A percentile compares a stretch with the other conserved stretches of the same genome.
Evolutionary conservation across 2,329 filamentous ascomycete genomes (phyloP).

Genomic region (Colletotrichum magnum): DNA sequence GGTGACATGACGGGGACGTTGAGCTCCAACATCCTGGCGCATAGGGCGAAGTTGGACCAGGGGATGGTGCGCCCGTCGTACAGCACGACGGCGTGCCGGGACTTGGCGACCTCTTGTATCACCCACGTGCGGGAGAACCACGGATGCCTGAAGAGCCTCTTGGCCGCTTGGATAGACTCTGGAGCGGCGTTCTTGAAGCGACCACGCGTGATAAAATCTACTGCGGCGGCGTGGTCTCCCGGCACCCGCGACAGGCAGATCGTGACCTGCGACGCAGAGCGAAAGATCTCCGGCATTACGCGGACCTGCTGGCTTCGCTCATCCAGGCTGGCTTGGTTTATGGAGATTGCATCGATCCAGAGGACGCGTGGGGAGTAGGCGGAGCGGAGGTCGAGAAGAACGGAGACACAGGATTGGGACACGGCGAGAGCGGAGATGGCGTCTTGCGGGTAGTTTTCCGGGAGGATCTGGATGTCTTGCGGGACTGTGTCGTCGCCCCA

Average conservation of each 20-base stretch:
- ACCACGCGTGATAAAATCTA: constrained; percentile 7
- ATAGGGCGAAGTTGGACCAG: constrained; percentile 15
- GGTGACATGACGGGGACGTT: constrained; percentile 3
- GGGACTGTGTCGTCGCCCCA: background rate
- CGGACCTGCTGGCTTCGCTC: constrained; percentile 45
- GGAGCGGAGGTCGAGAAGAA: background rate
- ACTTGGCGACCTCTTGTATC: constrained; percentile 16
- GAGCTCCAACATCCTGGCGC: background rate
- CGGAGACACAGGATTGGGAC: background rate
- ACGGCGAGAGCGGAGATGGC: background rate
- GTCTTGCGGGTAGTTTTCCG: background rate
- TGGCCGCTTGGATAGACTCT: background rate
- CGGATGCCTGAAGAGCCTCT: background rate
- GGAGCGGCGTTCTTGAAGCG: constrained; percentile 18
- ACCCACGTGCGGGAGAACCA: constrained; percentile 19
- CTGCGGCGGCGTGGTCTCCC: constrained; percentile 33
- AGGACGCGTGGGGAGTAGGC: constrained; percentile 8
- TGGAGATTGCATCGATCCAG: constrained; percentile 47
- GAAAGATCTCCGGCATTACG: constrained; percentile 44
- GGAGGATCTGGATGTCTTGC: background rate
- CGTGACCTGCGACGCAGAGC: constrained; percentile 43
- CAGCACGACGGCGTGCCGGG: constrained; percentile 8
- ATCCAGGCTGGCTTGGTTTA: constrained; percentile 42
- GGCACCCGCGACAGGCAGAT: constrained; percentile 41
- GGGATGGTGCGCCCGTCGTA: background rate